Percentiles rank a stretch among this genome's conserved stretches.
phyloP scores from a whole-genome alignment of 108 stramenopile species.

The Aurantiochytrium sp. region DNA sequence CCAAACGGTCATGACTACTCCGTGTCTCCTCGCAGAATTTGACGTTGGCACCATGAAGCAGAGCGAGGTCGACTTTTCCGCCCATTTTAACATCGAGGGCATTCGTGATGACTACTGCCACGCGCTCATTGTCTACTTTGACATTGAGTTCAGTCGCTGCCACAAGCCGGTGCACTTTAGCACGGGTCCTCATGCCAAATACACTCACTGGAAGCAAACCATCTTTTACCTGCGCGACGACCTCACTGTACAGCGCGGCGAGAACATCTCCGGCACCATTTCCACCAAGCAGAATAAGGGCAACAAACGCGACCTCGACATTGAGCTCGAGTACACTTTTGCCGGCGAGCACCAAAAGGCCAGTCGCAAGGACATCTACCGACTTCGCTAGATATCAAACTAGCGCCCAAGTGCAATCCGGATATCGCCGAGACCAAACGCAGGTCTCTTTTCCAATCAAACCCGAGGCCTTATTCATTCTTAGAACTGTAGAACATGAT shows the following conservation, averaged over 20 bases:
- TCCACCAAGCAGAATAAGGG: slow-evolving; percentile 36
- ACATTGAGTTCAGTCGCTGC: slow-evolving; percentile 81
- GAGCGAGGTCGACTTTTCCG: slow-evolving; percentile 71
- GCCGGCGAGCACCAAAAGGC: slow-evolving; percentile 23
- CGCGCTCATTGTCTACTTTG: slow-evolving; percentile 86
- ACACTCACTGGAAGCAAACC: slow-evolving; percentile 98
- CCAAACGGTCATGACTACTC: slow-evolving; percentile 31
- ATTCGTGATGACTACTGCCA: slow-evolving; percentile 74
- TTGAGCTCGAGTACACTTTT: slow-evolving; percentile 29
- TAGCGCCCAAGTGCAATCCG: no score
- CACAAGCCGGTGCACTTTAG: slow-evolving; percentile 90
- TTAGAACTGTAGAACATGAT: no score
- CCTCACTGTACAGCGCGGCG: slow-evolving; percentile 38
- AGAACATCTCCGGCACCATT: slow-evolving; percentile 35
- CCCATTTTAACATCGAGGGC: slow-evolving; percentile 60
- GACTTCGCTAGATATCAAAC: slow-evolving; percentile 27
- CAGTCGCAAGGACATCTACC: slow-evolving; percentile 22
- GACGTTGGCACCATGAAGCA: slow-evolving; percentile 79
- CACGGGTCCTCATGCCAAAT: slow-evolving; percentile 72
- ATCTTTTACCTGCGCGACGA: slow-evolving; percentile 54
- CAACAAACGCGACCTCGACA: slow-evolving; percentile 53
- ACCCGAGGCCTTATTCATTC: no score
- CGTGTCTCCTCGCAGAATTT: slow-evolving; percentile 59
- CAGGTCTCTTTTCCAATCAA: no score
- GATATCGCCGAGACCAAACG: no score